These are phyloP conservation scores for Lasiodiplodia sp. DNA, from an alignment of 2,329 filamentous ascomycete genomes.

Conservation along the genomic window DNA sequence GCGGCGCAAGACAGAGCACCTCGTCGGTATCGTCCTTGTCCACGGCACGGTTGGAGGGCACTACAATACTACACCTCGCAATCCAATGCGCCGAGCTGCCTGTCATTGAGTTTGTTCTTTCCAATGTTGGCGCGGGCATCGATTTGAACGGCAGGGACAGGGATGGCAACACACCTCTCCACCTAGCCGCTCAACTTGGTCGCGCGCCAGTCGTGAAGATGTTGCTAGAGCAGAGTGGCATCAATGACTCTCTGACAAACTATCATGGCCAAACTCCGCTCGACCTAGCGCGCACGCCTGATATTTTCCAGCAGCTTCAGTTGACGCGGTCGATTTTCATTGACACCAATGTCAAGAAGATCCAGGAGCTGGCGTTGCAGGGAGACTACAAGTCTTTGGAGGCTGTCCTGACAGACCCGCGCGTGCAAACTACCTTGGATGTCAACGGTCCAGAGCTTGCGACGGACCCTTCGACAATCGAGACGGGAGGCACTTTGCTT, in stretches of 20 bases:
- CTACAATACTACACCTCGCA: slow-evolving; percentile 88
- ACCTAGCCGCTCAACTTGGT: slow-evolving; percentile 84
- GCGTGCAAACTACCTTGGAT: slow-evolving; percentile 85
- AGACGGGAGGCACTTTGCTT: slow-evolving; percentile 87
- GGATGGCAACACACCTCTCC: slow-evolving; percentile 92
- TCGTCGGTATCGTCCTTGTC: slow-evolving; percentile 53
- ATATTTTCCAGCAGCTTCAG: slow-evolving; percentile 95
- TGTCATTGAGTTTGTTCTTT: slow-evolving; percentile 94
- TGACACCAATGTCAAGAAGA: slow-evolving; percentile 82
- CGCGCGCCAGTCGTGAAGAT: slow-evolving; percentile 81
- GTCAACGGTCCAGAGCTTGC: slow-evolving; percentile 91
- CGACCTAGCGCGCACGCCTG: slow-evolving; percentile 84
- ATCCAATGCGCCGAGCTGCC: slow-evolving; percentile 94
- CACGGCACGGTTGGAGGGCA: slow-evolving; percentile 69
- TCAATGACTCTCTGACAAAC: slow-evolving; percentile 90
- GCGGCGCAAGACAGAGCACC: slow-evolving; percentile 59
- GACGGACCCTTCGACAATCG: slow-evolving; percentile 77
- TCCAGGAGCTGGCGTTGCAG: slow-evolving; percentile 77
- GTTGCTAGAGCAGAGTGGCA: slow-evolving; percentile 78
- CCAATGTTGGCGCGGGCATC: slow-evolving; percentile 65
- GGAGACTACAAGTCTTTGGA: slow-evolving; percentile 81
- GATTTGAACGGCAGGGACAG: slow-evolving; percentile 91
- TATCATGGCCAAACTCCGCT: slow-evolving; percentile 83
- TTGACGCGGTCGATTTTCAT: slow-evolving; percentile 88
- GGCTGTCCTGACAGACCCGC: slow-evolving; percentile 80